Evolutionary conservation across 2,329 filamentous ascomycete species (phyloP), one percentile per base, ranked within the genome.

Genomic region (Diplodia mutila): DNA sequence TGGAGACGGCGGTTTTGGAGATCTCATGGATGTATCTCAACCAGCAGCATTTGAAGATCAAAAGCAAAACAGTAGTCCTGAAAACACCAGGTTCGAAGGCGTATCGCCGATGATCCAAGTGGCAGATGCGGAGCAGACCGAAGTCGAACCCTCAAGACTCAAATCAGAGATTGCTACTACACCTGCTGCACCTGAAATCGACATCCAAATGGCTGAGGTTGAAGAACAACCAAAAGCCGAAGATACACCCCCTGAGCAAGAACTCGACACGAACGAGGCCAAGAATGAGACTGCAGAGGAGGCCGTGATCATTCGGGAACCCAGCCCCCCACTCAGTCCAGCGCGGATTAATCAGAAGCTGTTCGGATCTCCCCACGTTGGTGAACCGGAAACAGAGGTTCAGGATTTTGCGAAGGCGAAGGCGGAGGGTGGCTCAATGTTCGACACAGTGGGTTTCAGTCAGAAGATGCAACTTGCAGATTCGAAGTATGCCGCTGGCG

Each of bases 401-500:
- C 42, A 52, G 7, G 64, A 59, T 21, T 39, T 48, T 14, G 54
- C 42, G 2, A 57, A 67, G 18, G 4, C 66, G 8, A 67, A 55
- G 29, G 39, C 57, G 68, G 73, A n/a, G 66, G 75, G 34, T 78
- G 81, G 53, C 84, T 83, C 68, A 79, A 37, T 80, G 55, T 88
- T 87, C 70, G 77, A 81, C 48, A 83, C 85, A 0, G 77, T 88
- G 8, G 71, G 75, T 9, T 89, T 89, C 73, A 82, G 81, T 69
- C 77, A 79, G 42, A 82, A 80, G 61, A 73, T 86, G 66, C 77
- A 78, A 48, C 71, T 80, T 27, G 82, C 83, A 66, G 83, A 86
- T 72, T 77, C 83, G 25, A 88, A 87, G 71, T 89, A 88, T 75
- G 78, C 80, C 49, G 68, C 77, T 54, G 75, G 80, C 37, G 84